Evolutionary conservation across 2,329 filamentous ascomycete species (phyloP).

Genomic region (Beauveria sp.): DNA sequence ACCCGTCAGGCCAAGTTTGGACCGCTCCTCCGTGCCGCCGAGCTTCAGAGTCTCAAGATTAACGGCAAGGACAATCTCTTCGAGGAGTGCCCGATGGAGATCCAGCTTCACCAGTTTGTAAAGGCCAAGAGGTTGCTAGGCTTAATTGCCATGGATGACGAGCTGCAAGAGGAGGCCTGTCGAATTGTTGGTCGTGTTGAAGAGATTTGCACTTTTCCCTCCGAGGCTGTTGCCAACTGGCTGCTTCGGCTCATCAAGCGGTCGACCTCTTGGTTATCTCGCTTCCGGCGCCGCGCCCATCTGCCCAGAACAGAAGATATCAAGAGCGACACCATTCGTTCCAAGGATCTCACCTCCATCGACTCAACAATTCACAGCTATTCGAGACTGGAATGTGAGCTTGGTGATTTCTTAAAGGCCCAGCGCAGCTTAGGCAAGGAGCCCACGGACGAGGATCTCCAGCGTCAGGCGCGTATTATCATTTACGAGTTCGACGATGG

Average conservation of each 20-base stretch:
- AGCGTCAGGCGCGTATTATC: conserved; percentile 50
- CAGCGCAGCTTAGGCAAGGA: conserved; percentile 38
- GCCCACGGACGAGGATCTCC: conserved; percentile 46
- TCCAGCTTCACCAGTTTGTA: conserved; percentile 47
- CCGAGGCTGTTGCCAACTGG: conserved; percentile 46
- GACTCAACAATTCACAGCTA: conserved; percentile 55
- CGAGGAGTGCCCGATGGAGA: conserved; percentile 48
- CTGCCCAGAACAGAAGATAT: conserved; percentile 51
- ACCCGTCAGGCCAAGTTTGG: conserved; percentile 39
- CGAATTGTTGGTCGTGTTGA: conserved; percentile 51
- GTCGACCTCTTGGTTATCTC: conserved; percentile 46
- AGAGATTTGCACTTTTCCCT: conserved; percentile 39
- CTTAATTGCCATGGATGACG: conserved; percentile 51
- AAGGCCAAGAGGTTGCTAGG: conserved; percentile 43
- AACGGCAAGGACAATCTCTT: conserved; percentile 52
- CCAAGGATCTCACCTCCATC: conserved; percentile 46
- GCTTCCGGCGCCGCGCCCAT: conserved; percentile 48
- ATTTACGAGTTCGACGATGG: conserved; percentile 55
- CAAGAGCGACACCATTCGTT: conserved; percentile 37
- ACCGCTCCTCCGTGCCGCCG: conserved; percentile 36
- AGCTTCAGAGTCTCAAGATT: conserved; percentile 43
- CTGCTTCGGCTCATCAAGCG: conserved; percentile 43
- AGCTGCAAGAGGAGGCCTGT: conserved; percentile 53
- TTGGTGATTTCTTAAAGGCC: conserved; percentile 42
- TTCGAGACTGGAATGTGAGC: conserved; percentile 46